A percentile compares a stretch with the other conserved stretches of the same genome.
Conservation (phyloP, 2,329 filamentous ascomycete species). For the Nothopassalora personata region DNA sequence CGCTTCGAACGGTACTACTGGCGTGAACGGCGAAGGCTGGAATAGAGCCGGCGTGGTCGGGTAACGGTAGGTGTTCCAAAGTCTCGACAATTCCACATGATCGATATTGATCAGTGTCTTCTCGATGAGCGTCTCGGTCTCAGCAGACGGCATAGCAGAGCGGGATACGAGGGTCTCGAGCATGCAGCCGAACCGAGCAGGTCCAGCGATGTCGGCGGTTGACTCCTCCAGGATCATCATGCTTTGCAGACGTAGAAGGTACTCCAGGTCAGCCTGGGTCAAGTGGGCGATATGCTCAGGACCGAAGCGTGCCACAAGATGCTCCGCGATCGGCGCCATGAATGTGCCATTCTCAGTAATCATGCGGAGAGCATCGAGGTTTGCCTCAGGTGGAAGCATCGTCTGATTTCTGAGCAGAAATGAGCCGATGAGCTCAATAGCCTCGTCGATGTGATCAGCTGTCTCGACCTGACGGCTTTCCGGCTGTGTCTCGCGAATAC, state of each 20-base stretch:
- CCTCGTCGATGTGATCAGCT: conserved; percentile 80
- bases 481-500: conserved; percentile 61
- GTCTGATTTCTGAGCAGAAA: conserved; percentile 51
- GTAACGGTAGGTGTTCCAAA: conserved; percentile 57
- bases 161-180: conserved; percentile 53
- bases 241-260: conserved; percentile 57
- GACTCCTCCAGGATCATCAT: conserved; percentile 44
- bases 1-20: conserved; percentile 42
- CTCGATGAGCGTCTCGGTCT: conserved; percentile 54
- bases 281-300: conserved; percentile 56
- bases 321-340: conserved; percentile 54
- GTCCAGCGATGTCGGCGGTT: conserved; percentile 51
- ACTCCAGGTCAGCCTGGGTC: conserved; percentile 48
- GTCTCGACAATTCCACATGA: conserved; percentile 43
- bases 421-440: conserved; percentile 62
- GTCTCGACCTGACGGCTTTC: conserved; percentile 50
- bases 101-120: conserved; percentile 53
- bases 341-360: conserved; percentile 63
- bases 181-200: conserved; percentile 57
- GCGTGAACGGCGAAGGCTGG: conserved; percentile 49
- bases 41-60: conserved; percentile 38
- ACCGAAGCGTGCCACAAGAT: conserved; percentile 56
- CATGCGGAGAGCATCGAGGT: conserved; percentile 56
- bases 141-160: conserved; percentile 50
- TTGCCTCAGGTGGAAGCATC: conserved; percentile 49